Percentiles rank a stretch among this genome's conserved stretches.
Evolutionary conservation across 108 stramenopile species (phyloP).

Genomic region (Pseudonitzschia multiseries): DNA sequence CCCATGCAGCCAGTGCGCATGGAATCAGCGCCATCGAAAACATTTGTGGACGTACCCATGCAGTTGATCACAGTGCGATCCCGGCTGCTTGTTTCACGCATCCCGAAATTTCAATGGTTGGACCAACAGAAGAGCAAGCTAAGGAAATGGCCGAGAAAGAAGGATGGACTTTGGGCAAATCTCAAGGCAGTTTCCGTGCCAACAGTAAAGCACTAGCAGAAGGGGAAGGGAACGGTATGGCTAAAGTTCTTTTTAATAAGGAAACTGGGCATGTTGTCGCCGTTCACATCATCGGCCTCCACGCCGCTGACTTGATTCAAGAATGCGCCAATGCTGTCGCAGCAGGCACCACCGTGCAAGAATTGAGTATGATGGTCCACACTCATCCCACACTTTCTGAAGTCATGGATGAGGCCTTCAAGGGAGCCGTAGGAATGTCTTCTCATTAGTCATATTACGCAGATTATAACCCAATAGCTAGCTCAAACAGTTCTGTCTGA

Average conservation of each 20-base stretch:
- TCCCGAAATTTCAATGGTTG: conserved; percentile 98
- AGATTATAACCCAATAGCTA: background rate
- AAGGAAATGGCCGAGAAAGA: conserved; percentile 88
- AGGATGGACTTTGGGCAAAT: conserved; percentile 96
- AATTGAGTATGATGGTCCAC: conserved; percentile 98
- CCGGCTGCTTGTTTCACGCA: conserved; percentile 99
- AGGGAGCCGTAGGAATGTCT: conserved; percentile 97
- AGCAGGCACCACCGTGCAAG: conserved; percentile 95
- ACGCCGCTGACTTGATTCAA: conserved; percentile 99
- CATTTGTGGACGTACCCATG: conserved; percentile 88
- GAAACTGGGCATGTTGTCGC: conserved; percentile 95
- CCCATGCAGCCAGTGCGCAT: conserved; percentile 97
- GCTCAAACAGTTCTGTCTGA: too few species aligned
- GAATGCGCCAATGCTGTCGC: conserved; percentile 98
- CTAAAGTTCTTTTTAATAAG: conserved; percentile 98
- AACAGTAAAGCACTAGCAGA: conserved; percentile 99
- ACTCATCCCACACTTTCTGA: conserved; percentile 98
- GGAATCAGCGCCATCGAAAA: conserved; percentile 97
- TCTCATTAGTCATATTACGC: conserved; percentile 63
- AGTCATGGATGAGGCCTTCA: conserved; percentile 98
- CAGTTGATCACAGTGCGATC: conserved; percentile 91
- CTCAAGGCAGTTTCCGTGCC: conserved; percentile 91
- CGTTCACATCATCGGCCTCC: conserved; percentile 98
- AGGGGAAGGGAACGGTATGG: conserved; percentile 97
- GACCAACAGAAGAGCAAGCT: conserved; percentile 95